phyloP scores from a whole-genome alignment of 441 rosid species.

The Populus hybrid region DNA sequence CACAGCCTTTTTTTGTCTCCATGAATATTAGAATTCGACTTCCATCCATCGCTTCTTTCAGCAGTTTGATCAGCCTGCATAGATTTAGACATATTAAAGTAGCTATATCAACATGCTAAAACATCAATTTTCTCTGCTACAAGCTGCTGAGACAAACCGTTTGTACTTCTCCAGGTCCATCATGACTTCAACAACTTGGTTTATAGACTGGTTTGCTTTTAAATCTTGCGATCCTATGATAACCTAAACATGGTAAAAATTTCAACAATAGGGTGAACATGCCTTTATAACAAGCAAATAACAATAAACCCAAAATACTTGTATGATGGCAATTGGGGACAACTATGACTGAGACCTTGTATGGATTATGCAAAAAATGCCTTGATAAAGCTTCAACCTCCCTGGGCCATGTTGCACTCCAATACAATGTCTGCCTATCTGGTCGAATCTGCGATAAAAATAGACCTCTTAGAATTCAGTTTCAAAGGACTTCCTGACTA shows the following conservation, averaged over 20 bases:
- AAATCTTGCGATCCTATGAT: constrained; percentile 79
- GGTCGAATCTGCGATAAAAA: constrained; percentile 71
- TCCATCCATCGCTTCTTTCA: constrained; percentile 85
- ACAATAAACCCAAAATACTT: neutral
- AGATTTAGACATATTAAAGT: constrained; percentile 1
- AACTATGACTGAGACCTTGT: constrained; percentile 50
- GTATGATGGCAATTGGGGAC: neutral
- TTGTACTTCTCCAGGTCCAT: constrained; percentile 75
- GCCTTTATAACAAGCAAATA: constrained; percentile 10
- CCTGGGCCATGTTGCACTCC: constrained; percentile 99
- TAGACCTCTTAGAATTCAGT: neutral
- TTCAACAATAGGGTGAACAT: constrained; percentile 12
- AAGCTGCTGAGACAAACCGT: constrained; percentile 54
- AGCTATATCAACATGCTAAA: constrained; percentile 1
- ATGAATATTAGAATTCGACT: constrained; percentile 80
- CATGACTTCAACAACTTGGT: constrained; percentile 84
- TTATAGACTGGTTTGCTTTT: constrained; percentile 94
- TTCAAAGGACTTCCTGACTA: neutral
- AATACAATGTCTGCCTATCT: constrained; percentile 89
- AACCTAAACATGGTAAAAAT: constrained; percentile 51
- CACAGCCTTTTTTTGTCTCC: constrained; percentile 97
- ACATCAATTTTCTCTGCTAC: neutral
- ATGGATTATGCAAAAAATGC: constrained; percentile 82
- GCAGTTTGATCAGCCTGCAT: constrained; percentile 71
- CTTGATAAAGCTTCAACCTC: constrained; percentile 90